Base-by-base conservation (phyloP, 2,329 filamentous ascomycete genomes). In the Phialophora expanda region DNA sequence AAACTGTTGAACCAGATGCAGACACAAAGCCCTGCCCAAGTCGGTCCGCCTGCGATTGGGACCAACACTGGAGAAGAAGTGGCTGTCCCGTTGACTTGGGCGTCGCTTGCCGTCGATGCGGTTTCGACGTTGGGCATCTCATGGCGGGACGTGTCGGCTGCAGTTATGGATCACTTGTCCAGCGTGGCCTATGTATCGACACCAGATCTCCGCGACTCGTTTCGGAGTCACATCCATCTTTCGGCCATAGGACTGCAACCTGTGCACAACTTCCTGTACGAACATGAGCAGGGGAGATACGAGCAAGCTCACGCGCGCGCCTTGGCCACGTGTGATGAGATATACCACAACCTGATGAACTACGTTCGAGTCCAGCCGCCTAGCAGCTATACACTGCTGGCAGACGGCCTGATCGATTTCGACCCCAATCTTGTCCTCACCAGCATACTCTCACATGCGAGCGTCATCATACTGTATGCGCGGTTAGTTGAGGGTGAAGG, bases 341-440 rank as follows among this genome's bases (percentile, higher is more conserved):
- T 72, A 32, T 72, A 72, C 54, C 66, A 71, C 51, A 72, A 72
- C 38, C 62, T 71, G 53, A 70, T 70, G 61, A 64, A 57, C 28
- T 72, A 72, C 46, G 62, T 67, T 9, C 66, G 61, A 12, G 64
- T 62, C 2, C 64, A 71, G 56, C 66, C 66, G 14, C 57, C 55
- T 20, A 63, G 68, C 22, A 65, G 64, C 53, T 72, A 72, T 51
- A 71, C 71, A 0, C 30, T 72, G 24, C 61, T 71, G n/a, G 68
- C 68, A 17, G 64, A 73, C 38, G 71, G 71, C 3, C 56, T 65
- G 26, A 68, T 73, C 26, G 69, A 71, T 48, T 73, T 72, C 56
- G 70, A 73, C 46, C 68, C 70, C 6, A 71, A 72, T 51, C 65
- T 70, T 28, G 61, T 70, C 34, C 66, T 68, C 48, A 72, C 71